These are phyloP conservation scores for Penicillium atrosanguineum DNA, from an alignment of 495 filamentous ascomycete genomes.

Conservation along the genomic window DNA sequence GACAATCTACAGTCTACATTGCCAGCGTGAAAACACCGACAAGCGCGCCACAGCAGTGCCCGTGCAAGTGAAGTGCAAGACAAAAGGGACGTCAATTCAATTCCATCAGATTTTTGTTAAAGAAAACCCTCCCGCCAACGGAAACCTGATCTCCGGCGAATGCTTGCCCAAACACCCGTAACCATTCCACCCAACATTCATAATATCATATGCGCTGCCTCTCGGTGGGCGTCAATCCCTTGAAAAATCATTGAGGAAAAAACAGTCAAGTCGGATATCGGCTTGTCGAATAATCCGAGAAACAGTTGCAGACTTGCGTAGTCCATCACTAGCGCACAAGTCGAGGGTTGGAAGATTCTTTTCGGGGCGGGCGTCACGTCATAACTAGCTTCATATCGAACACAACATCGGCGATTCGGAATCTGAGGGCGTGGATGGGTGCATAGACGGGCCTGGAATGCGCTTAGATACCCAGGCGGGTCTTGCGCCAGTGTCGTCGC, in stretches of 20 bases:
- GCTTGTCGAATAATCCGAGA: not conserved
- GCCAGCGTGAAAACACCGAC: not conserved
- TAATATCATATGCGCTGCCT: not conserved
- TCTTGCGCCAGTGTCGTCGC: constrained; percentile 99
- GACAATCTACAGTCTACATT: not conserved
- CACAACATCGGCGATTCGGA: constrained; percentile 17
- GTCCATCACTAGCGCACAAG: constrained; percentile 29
- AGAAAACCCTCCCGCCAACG: constrained; percentile 16
- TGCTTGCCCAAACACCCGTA: not conserved
- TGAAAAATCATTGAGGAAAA: not conserved
- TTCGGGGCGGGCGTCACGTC: constrained; percentile 22
- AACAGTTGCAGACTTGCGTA: constrained; percentile 10
- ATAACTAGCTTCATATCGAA: constrained; percentile 15
- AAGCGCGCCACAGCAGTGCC: not conserved
- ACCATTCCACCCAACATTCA: constrained; percentile 5
- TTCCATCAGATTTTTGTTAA: constrained; percentile 33
- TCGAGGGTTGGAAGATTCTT: constrained; percentile 6
- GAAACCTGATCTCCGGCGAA: constrained; percentile 11
- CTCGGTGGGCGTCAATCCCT: not conserved
- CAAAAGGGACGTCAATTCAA: constrained; percentile 30
- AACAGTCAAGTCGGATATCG: not conserved
- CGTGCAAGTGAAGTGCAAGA: constrained; percentile 7
- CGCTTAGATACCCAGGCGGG: constrained; percentile 91
- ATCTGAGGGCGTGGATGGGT: constrained; percentile 12
- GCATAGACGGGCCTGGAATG: constrained; percentile 13